Evolutionary conservation across 805 yeast species (phyloP).

Genomic region (Saccharomycopsis sp.): DNA sequence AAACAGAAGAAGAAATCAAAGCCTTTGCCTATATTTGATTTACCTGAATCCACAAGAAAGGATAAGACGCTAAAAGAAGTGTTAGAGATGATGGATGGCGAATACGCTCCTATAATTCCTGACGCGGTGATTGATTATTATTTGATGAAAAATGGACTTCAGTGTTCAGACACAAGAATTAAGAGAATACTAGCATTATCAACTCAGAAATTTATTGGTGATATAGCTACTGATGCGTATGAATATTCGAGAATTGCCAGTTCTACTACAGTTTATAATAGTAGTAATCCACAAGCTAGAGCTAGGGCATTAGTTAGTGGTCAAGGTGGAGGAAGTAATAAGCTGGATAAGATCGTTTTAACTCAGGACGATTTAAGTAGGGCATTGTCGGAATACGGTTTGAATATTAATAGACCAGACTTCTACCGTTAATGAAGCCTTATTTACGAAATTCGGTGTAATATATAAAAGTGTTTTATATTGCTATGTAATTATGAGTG

Average conservation of each 20-base stretch:
- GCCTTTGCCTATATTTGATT: conserved; percentile 33
- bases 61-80: conserved; percentile 82
- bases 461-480: no score
- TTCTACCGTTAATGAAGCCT: conserved; percentile 67
- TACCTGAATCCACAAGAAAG: conserved; percentile 66
- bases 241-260: conserved; percentile 91
- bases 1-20: conserved; percentile 25
- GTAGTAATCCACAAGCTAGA: conserved; percentile 79
- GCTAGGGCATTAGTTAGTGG: conserved; percentile 74
- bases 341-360: conserved; percentile 72
- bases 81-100: conserved; percentile 79
- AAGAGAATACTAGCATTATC: conserved; percentile 87
- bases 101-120: conserved; percentile 88
- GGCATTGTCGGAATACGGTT: conserved; percentile 88
- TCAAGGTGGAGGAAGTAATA: conserved; percentile 33
- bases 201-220: conserved; percentile 91
- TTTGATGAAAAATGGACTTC: conserved; percentile 76
- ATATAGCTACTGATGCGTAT: conserved; percentile 93
- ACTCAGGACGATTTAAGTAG: conserved; percentile 91
- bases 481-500: neutral
- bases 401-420: conserved; percentile 86
- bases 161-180: conserved; percentile 66
- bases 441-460: no score
- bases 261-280: conserved; percentile 76
- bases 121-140: conserved; percentile 95